Evolutionary conservation across 805 yeast genomes (phyloP).

Genomic region (Saccharomycopsis sp.): DNA sequence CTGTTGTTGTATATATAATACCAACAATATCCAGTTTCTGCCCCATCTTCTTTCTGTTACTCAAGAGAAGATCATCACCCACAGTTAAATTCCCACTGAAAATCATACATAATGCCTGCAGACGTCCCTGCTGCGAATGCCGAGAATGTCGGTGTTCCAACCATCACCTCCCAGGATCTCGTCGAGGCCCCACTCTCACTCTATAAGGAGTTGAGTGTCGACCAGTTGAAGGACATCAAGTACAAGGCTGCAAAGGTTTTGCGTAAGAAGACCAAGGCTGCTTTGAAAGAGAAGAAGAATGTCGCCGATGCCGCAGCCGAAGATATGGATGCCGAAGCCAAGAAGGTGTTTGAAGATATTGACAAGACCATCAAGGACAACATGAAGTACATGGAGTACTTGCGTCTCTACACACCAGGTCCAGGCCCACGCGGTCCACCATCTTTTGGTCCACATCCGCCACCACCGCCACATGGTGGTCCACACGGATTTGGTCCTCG

Average conservation of each 20-base stretch:
- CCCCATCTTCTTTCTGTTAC: background rate
- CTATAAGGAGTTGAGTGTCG: constrained; percentile 11
- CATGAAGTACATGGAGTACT: background rate
- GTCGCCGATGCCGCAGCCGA: background rate
- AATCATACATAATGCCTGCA: background rate
- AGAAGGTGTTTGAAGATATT: background rate
- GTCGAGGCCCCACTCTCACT: constrained; percentile 13
- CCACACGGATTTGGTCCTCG: constrained; percentile 26
- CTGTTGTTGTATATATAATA: background rate
- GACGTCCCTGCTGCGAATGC: background rate
- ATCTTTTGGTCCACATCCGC: background rate
- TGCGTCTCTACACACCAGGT: background rate
- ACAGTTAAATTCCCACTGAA: too few relatives aligned
- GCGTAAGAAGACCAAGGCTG: constrained; percentile 16
- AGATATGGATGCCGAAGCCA: constrained; percentile 1
- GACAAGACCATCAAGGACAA: background rate
- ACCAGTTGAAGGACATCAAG: constrained; percentile 12
- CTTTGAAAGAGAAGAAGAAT: background rate
- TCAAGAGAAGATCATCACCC: background rate
- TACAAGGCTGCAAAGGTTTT: constrained; percentile 19
- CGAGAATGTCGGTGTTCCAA: background rate
- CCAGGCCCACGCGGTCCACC: background rate
- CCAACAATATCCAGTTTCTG: too few relatives aligned
- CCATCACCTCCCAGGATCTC: constrained; percentile 10
- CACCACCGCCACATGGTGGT: background rate